Base-by-base conservation (phyloP, 352 stramenopile species). In the Phytophthora pistaciae region DNA sequence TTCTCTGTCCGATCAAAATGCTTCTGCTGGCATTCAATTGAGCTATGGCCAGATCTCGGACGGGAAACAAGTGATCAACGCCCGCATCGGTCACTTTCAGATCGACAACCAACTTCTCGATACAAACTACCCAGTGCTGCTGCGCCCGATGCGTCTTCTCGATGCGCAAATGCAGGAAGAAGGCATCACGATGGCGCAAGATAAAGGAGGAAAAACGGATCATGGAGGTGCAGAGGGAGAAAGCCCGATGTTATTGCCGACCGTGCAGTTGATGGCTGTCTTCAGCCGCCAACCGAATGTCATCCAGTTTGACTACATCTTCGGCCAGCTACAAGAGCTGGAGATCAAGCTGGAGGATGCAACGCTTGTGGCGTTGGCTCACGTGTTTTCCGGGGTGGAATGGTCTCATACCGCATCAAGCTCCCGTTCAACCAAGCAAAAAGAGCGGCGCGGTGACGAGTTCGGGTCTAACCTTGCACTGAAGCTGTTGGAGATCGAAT, bases 231-330 rank as follows among this genome's bases (percentile, higher is more conserved):
- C 66, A 16, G 42, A 61, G 9, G 23, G 40, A 20, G 56, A 78
- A 14, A 65, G 56, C 7, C 68, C 68, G 14, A 88, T 88, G 49
- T 61, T 94, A 8, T 64, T 96, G 16, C 89, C 89, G 13, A 95
- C 89, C 9, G 77, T 96, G 55, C 89, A 96, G 60, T 68, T 94
- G 5, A 96, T 94, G 89, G 79, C 80, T 20, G 89, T 96, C 3
- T 91, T 92, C 57, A 79, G 75, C 40, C 77, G 78, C 20, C 83
- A 91, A 40, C 70, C 82, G 0, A 88, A 84, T 18, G 75, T 96
- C 38, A 74, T 94, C 20, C 84, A 94, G 54, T 93, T 96, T 40
- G 87, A 96, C 56, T 96, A 96, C 73, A 94, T 96, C 48, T 96
- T 96, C 66, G 87, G 83, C 5, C 89, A 96, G 56, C 77, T 96